Percentiles rank a stretch among this genome's conserved stretches.
phyloP scores from a whole-genome alignment of 306 rosid genomes.

The Luffa acutangula region DNA sequence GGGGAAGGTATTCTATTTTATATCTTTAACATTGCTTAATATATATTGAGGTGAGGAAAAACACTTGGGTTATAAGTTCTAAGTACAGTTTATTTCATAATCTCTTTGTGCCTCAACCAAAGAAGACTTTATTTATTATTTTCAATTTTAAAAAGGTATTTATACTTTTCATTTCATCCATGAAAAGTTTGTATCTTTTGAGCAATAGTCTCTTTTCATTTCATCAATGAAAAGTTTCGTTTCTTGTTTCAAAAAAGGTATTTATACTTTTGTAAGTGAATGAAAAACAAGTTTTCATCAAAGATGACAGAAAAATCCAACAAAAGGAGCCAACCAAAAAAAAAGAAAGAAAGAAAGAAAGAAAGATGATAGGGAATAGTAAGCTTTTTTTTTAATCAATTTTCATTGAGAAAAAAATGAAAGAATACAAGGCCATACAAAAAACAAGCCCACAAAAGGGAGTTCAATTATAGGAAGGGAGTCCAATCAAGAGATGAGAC shows the following conservation, averaged over 20 bases:
- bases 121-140: neutral
- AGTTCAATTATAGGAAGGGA: no score
- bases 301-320: neutral
- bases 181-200: no score
- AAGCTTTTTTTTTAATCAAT: no score
- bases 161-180: no score
- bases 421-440: no score
- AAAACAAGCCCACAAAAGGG: no score
- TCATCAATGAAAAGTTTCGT: no score
- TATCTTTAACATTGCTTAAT: neutral
- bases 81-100: neutral
- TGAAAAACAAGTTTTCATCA: neutral
- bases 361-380: neutral
- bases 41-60: neutral
- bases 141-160: neutral
- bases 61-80: neutral
- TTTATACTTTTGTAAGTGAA: neutral
- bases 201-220: no score
- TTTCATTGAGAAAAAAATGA: no score
- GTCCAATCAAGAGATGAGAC: no score
- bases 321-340: neutral
- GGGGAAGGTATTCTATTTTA: constrained; percentile 52
- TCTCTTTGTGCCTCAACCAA: neutral
- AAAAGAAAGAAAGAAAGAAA: neutral
- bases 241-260: no score